Conservation (phyloP, 1,284 basidiomycete genomes). For the Trichosporon sp. region DNA sequence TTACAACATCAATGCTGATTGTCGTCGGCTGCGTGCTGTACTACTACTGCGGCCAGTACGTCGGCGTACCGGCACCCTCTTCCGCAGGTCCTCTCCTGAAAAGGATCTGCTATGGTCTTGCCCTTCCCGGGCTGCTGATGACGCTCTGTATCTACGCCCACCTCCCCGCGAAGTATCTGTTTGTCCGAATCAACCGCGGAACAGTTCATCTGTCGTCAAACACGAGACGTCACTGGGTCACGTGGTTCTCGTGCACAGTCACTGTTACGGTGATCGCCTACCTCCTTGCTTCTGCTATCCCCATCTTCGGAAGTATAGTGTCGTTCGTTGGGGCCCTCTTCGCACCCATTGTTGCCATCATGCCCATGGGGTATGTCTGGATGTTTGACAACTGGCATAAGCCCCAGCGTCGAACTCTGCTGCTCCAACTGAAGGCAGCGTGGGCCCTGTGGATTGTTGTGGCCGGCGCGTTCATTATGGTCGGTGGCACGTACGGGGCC, state of each 20-base stretch:
- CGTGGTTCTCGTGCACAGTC: conserved; percentile 32
- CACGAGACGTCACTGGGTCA: conserved; percentile 33
- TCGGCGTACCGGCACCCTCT: conserved; percentile 33
- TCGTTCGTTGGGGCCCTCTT: conserved; percentile 31
- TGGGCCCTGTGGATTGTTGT: conserved; percentile 26
- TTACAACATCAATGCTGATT: conserved; percentile 17
- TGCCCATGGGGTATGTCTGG: conserved; percentile 31
- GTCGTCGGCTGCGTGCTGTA: conserved; percentile 19
- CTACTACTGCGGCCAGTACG: conserved; percentile 27
- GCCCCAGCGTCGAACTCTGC: conserved; percentile 17
- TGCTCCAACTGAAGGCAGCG: conserved; percentile 17
- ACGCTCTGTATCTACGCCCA: conserved; percentile 13
- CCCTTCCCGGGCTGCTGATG: conserved; percentile 21
- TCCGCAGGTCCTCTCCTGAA: conserved; percentile 26
- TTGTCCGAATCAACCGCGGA: conserved; percentile 39
- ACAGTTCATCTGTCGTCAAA: conserved; percentile 34
- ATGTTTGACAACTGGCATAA: conserved; percentile 24
- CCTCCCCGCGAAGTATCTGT: conserved; percentile 27
- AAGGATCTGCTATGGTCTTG: conserved; percentile 23
- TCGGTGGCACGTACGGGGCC: conserved; percentile 39
- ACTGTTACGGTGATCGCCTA: conserved; percentile 24
- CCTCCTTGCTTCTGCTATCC: conserved; percentile 25
- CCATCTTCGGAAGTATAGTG: conserved; percentile 28
- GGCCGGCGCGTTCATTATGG: conserved; percentile 27
- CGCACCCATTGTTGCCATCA: conserved; percentile 15